phyloP scores from a whole-genome alignment of 2,329 filamentous ascomycete species.

The Aspergillus ustus region DNA sequence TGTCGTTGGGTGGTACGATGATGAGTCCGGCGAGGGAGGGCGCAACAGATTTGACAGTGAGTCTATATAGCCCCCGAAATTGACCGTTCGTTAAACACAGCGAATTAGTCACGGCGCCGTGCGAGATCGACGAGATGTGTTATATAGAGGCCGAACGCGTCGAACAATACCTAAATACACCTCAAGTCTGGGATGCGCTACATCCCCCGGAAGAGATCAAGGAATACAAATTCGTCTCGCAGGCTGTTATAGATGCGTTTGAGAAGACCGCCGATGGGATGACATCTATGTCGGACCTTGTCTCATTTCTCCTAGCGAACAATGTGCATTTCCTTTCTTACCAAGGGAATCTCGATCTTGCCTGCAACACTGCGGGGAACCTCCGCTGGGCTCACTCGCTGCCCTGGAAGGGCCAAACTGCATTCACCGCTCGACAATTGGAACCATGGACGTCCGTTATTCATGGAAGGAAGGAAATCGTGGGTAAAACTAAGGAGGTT shows the following conservation, averaged over 20 bases:
- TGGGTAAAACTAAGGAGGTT: conserved; percentile 18
- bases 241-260: conserved; percentile 20
- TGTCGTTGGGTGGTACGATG: conserved; percentile 23
- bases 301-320: conserved; percentile 19
- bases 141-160: conserved; percentile 23
- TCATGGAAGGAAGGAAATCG: conserved; percentile 11
- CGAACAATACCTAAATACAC: conserved; percentile 28
- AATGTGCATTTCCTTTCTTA: conserved; percentile 28
- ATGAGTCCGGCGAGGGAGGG: conserved; percentile 27
- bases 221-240: conserved; percentile 19
- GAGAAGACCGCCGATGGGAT: conserved; percentile 20
- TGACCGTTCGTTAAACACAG: not conserved
- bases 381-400: conserved; percentile 30
- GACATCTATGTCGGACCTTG: conserved; percentile 6
- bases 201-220: conserved; percentile 20
- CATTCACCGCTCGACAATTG: conserved; percentile 25
- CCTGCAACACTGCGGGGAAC: conserved; percentile 33
- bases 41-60: conserved; percentile 32
- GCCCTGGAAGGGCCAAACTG: conserved; percentile 30
- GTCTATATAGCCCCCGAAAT: not conserved
- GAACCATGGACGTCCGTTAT: conserved; percentile 24
- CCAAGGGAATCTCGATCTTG: conserved; percentile 32
- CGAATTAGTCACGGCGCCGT: conserved; percentile 26
- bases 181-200: conserved; percentile 25
- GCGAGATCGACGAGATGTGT: conserved; percentile 27